Evolutionary conservation across 805 yeast genomes (phyloP).

Genomic region (Kodamaea restingae): DNA sequence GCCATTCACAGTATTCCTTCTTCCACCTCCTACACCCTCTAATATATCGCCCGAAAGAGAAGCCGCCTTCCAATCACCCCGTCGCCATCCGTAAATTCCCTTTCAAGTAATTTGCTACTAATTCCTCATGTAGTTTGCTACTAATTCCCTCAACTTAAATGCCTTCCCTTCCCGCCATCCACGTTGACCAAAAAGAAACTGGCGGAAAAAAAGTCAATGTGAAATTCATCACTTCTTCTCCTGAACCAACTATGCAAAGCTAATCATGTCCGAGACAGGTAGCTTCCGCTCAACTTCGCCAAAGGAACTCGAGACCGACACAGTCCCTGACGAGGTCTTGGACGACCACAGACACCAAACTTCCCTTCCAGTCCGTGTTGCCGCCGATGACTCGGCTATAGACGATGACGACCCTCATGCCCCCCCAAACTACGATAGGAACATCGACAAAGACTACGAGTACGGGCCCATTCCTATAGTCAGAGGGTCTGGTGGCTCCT

Average conservation of each 20-base stretch:
- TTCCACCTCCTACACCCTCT: background rate
- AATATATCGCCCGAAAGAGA: background rate
- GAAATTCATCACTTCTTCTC: background rate
- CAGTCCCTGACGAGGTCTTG: conserved; percentile 29
- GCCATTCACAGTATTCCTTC: too few species aligned
- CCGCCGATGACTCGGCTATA: conserved; percentile 12
- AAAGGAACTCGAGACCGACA: conserved; percentile 18
- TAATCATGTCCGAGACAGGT: conserved; percentile 39
- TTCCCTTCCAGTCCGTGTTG: conserved; percentile 25
- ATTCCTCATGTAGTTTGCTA: too few species aligned
- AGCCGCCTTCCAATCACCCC: too few species aligned
- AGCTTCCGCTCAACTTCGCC: conserved; percentile 30
- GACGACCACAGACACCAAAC: conserved; percentile 40
- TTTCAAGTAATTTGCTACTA: too few species aligned
- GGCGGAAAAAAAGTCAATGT: background rate
- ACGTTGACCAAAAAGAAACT: background rate
- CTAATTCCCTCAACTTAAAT: too few species aligned
- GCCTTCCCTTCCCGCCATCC: too few species aligned
- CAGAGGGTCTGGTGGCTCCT: conserved; percentile 14
- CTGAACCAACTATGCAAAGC: conserved; percentile 5
- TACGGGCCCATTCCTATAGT: conserved; percentile 13
- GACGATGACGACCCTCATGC: conserved; percentile 3
- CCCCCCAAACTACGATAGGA: background rate
- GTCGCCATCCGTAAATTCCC: too few species aligned
- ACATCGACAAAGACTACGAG: conserved; percentile 5